A percentile compares a stretch with the other conserved stretches of the same genome.
These are phyloP conservation scores for Diplocarpon rosae DNA, from an alignment of 2,329 filamentous ascomycete species.

Conservation along the genomic window DNA sequence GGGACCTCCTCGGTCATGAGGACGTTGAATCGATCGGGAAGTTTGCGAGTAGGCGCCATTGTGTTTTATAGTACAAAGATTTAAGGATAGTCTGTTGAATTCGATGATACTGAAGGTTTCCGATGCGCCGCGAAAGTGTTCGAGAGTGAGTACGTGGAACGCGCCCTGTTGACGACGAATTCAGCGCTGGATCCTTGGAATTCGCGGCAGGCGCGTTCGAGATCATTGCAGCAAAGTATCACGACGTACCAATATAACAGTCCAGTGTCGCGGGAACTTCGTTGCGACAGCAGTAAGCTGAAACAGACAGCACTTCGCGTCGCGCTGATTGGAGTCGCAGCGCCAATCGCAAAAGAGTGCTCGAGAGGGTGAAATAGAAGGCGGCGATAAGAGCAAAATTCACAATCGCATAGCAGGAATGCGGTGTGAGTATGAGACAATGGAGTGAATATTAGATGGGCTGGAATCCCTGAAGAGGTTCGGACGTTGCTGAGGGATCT, in stretches of 20 bases:
- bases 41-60: constrained; percentile 24
- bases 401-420: constrained; percentile 4
- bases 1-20: constrained; percentile 55
- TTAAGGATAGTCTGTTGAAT: constrained; percentile 2
- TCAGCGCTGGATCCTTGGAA: background rate
- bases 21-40: constrained; percentile 54
- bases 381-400: constrained; percentile 6
- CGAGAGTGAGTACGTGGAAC: constrained; percentile 3
- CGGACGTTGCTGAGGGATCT: background rate
- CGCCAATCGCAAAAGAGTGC: background rate
- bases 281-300: constrained; percentile 7
- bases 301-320: background rate
- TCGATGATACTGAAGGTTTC: constrained; percentile 4
- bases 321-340: background rate
- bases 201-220: constrained; percentile 2
- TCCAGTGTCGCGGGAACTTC: background rate
- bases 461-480: too few relatives aligned
- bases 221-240: background rate
- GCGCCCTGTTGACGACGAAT: constrained; percentile 2
- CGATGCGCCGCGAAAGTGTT: background rate
- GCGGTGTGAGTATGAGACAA: constrained; percentile 9
- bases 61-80: constrained; percentile 5
- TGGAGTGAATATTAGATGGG: constrained; percentile 2
- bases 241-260: constrained; percentile 3
- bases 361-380: constrained; percentile 6